Conservation (phyloP, 441 rosid genomes). For the Syzygium syzygioides region DNA sequence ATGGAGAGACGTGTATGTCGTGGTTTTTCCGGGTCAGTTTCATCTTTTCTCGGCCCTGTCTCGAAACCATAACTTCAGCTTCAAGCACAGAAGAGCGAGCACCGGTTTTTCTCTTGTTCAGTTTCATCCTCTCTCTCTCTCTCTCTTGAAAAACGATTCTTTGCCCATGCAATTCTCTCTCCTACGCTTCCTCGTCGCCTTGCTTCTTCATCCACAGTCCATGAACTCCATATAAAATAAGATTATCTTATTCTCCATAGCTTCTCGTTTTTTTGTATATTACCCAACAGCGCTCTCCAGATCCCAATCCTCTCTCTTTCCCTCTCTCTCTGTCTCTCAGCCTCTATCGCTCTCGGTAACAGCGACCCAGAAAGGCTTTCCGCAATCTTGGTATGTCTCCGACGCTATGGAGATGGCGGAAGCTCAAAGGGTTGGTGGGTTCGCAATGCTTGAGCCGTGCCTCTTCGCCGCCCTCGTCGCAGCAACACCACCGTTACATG, state of each 20-base stretch:
- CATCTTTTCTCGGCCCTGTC: not conserved
- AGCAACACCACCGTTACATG: slow-evolving; percentile 1
- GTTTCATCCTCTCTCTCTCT: not conserved
- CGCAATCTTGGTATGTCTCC: slow-evolving; percentile 21
- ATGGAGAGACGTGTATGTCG: not conserved
- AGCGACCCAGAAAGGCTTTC: not conserved
- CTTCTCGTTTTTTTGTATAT: not conserved
- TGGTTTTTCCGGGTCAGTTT: not conserved
- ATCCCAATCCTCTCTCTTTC: not conserved
- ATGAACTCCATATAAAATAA: not conserved
- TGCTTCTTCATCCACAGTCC: not conserved
- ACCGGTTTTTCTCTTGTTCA: not conserved
- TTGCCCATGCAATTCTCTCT: not conserved
- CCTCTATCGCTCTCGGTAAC: not conserved
- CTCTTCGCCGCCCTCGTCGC: not conserved
- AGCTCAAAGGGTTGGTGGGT: slow-evolving; percentile 28
- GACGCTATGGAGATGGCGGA: slow-evolving; percentile 69
- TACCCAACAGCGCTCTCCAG: not conserved
- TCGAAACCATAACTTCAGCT: not conserved
- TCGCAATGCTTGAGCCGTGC: not conserved
- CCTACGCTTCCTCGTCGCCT: not conserved
- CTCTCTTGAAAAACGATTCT: not conserved
- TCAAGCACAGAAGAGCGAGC: not conserved
- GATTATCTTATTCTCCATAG: not conserved
- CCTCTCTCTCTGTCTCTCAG: not conserved